These are phyloP conservation scores for Blastobotrys elegans DNA, from an alignment of 1,139 yeast species.

Conservation along the genomic window DNA sequence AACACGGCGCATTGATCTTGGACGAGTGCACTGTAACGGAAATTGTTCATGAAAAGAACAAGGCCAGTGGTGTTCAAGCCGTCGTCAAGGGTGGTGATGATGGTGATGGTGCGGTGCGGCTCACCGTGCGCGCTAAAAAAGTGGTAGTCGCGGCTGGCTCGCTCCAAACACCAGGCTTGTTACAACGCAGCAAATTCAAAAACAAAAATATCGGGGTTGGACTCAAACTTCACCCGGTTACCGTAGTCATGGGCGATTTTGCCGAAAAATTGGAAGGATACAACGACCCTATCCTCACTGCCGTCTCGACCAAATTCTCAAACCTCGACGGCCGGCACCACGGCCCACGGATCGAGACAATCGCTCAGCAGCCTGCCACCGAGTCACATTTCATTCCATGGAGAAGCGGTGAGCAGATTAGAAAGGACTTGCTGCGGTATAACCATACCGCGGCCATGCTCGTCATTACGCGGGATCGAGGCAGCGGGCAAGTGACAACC, in stretches of 20 bases:
- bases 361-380: constrained; percentile 45
- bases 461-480: constrained; percentile 47
- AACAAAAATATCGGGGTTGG: constrained; percentile 52
- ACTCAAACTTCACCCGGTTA: constrained; percentile 52
- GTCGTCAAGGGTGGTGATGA: too few species aligned
- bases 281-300: constrained; percentile 45
- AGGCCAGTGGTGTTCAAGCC: constrained; percentile 43
- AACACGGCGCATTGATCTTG: constrained; percentile 47
- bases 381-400: constrained; percentile 44
- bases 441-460: constrained; percentile 42
- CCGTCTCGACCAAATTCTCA: constrained; percentile 47
- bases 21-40: constrained; percentile 44
- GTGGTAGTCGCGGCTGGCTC: constrained; percentile 49
- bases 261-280: constrained; percentile 35
- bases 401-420: constrained; percentile 37
- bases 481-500: constrained; percentile 40
- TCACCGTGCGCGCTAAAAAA: constrained; percentile 46
- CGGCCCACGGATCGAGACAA: constrained; percentile 53
- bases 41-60: constrained; percentile 41
- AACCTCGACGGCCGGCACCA: constrained; percentile 54
- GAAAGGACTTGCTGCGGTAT: constrained; percentile 40
- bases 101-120: constrained; percentile 35
- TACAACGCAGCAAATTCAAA: constrained; percentile 49
- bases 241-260: constrained; percentile 43
- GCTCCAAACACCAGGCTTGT: constrained; percentile 48